These are phyloP conservation scores for Chlorella sp. DNA, from an alignment of 139 green algal species.

Conservation along the genomic window DNA sequence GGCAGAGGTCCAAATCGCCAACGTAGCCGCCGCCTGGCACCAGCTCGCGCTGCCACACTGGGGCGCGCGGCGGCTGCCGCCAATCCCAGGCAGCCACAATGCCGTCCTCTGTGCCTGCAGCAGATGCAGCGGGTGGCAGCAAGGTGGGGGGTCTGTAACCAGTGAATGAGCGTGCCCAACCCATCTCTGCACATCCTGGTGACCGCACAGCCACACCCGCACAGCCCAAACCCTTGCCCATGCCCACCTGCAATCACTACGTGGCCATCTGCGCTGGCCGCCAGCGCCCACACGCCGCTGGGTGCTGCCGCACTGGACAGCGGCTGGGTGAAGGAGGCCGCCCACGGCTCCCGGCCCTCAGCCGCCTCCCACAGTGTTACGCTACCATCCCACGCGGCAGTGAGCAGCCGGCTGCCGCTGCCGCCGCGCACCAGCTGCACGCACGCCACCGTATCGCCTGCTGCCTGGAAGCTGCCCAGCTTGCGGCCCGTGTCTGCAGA, in stretches of 20 bases:
- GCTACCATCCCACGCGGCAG: conserved; percentile 76
- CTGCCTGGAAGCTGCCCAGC: conserved; percentile 65
- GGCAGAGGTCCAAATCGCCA: conserved; percentile 56
- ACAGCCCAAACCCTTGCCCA: not conserved
- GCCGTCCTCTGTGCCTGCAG: conserved; percentile 75
- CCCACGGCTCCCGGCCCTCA: conserved; percentile 76
- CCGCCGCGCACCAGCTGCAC: conserved; percentile 39
- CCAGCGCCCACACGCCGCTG: conserved; percentile 61
- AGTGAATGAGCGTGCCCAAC: not conserved
- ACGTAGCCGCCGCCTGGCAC: conserved; percentile 63
- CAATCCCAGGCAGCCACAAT: conserved; percentile 65
- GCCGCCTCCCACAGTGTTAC: conserved; percentile 68
- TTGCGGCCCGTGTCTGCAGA: not conserved
- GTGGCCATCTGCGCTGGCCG: conserved; percentile 4
- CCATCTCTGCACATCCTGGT: too few species aligned
- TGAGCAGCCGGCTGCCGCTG: conserved; percentile 44
- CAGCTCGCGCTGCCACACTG: conserved; percentile 37
- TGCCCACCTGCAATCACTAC: conserved; percentile 52
- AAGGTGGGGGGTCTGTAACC: not conserved
- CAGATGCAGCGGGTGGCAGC: not conserved
- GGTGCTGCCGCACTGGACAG: conserved; percentile 50
- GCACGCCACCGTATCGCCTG: conserved; percentile 77
- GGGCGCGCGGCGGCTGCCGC: conserved; percentile 25
- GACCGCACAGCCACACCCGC: not conserved
- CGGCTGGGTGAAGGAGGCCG: conserved; percentile 28